Evolutionary conservation across 2,329 filamentous ascomycete species (phyloP), one percentile per base, ranked within the genome.

Genomic region (Westerdykella ornata): DNA sequence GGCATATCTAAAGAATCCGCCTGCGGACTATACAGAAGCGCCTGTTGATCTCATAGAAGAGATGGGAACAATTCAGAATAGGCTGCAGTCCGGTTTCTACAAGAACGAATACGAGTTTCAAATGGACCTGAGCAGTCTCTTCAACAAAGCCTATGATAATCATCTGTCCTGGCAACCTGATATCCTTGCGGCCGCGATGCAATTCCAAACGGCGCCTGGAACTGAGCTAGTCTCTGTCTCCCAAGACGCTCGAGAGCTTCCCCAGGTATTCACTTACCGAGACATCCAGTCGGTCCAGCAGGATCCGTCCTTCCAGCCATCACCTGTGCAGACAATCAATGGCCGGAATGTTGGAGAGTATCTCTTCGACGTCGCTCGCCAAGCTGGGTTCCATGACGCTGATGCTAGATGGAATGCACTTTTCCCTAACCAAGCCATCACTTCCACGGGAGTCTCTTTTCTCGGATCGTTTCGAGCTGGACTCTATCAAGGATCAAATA

Each of bases 41-140:
- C 53, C 63, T 0, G 55, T 69, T 8, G 68, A 71, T 41, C 42
- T 71, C 3, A 47, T 68, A 30, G 62, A 52, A 11, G 60, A 63
- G 13, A 51, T 70, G 30, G 57, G 67, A 3, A 49, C 45, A 2
- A 63, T 70, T 43, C 47, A 56, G 37, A 54, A 51, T 13, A 55
- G 59, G 33, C 45, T 70, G 1, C 20, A 54, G 0, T 43, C 50
- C 13, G 56, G 52, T 12, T 48, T 43, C 0, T 70, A 67, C 49
- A 47, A 45, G 12, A 66, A 51, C 16, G 68, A 70, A 37, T 70
- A 69, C 38, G 66, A 68, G 3, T 67, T 70, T 20, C 66, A 71
- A 45, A 39, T 57, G 35, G 56, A 62, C 20, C 50, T 70, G 38
- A 56, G 53, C 41, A 51, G 48, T 14, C 51, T 69, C 0, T 57